Conservation (phyloP, 1,284 basidiomycete genomes). For the Pascua guehoae region DNA sequence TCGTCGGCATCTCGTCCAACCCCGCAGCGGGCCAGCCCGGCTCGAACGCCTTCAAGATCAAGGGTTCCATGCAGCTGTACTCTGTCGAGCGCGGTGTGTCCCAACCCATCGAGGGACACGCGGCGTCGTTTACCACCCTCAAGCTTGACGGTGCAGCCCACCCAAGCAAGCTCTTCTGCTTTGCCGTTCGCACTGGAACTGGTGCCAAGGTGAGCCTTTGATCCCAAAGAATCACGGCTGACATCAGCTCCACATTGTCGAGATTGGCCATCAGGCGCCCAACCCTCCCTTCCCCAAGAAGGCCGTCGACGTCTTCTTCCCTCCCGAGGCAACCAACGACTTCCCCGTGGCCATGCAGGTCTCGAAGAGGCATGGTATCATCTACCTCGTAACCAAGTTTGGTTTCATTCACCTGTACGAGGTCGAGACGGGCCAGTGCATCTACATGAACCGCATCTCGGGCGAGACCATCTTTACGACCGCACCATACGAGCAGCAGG, state of each 20-base stretch:
- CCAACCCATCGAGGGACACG: constrained; percentile 98
- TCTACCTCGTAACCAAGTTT: constrained; percentile 98
- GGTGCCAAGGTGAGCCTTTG: constrained; percentile 78
- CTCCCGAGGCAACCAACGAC: constrained; percentile 94
- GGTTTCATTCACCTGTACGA: constrained; percentile 99
- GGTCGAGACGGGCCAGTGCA: constrained; percentile 94
- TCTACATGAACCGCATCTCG: constrained; percentile 99
- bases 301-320: constrained; percentile 99
- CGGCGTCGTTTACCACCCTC: constrained; percentile 90
- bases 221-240: constrained; percentile 5
- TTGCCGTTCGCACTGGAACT: constrained; percentile 89
- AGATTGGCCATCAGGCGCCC: constrained; percentile 94
- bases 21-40: constrained; percentile 61
- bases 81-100: constrained; percentile 75
- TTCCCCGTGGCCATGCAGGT: constrained; percentile 99
- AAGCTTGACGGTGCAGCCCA: constrained; percentile 81
- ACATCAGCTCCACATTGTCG: constrained; percentile 87
- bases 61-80: constrained; percentile 94
- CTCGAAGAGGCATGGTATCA: constrained; percentile 92
- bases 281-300: constrained; percentile 97
- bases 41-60: constrained; percentile 94
- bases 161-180: constrained; percentile 89
- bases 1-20: constrained; percentile 95
- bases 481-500: constrained; percentile 86
- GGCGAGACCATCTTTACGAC: constrained; percentile 99